Base-by-base conservation (phyloP, 805 yeast genomes). In the Candida morakotiae region DNA sequence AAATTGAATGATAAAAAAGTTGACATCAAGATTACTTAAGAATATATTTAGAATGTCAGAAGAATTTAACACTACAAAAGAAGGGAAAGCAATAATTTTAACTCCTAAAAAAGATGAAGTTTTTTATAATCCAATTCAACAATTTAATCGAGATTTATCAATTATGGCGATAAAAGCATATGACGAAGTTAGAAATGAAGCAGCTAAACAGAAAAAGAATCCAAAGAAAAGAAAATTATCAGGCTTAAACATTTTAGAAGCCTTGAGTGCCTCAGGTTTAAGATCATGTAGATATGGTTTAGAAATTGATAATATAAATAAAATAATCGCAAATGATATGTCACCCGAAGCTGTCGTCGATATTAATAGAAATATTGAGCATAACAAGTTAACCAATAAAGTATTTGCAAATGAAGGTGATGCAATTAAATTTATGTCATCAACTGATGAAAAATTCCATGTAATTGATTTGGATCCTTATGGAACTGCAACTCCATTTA, bases 121-220 rank as follows among this genome's bases (percentile, higher is more conserved):
- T 9, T 93, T 93, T 55, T 93, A 93, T 62, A 93, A 93, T 56
- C 97, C 95, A 8, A 84, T 93, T 39, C 99, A 93, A 62, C 98
- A 91, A 62, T 93, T 88, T 63, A 93, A 93, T 60, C 75, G 99
- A 51, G 99, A 93, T 56, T 64, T 93, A 34, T 83, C 95, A 47
- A 83, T 87, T 5, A 66, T 83, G 49, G 88, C 87, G 7, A 89
- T 93, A 43, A 75, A 80, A 40, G 95, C 98, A 0, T 93, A 95
- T 91, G 72, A 81, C 28, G 78, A 82, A 38, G 49, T 83, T 24
- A 81, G 77, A 44, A 35, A 45, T 29, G 45, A 45, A 32, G 21
- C 37, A 44, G 35, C 35, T 33, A 37, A 37, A 39, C n/a, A 45
- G 25, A 35, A 42, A 31, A n/a, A n/a, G n/a, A n/a, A n/a, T n/a